Base-by-base conservation (phyloP, 192 early-diverging fungal genomes). In the Rhizophlyctis rosea region DNA sequence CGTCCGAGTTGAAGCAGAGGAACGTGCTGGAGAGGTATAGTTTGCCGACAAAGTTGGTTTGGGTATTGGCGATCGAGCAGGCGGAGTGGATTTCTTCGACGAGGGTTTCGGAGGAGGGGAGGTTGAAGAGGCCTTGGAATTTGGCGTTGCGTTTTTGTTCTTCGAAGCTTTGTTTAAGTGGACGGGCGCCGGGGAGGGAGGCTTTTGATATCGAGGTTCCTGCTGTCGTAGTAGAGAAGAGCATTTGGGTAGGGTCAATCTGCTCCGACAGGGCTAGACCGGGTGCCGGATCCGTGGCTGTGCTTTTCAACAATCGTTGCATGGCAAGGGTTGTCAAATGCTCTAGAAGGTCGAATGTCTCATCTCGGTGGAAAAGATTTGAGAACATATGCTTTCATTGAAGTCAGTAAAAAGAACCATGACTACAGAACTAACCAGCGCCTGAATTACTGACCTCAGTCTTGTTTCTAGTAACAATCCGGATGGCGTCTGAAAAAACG, bases 311-410 rank as follows among this genome's bases (percentile, higher is more conserved):
- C 47, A 98, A 75, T 32, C 86, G 79, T 59, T 90, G 81, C 92
- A 97, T 95, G 4, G 94, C 89, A 52, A 90, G 74, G 48, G 86
- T 82, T 0, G 91, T 91, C 52, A 99, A 76, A 64, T 96, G 90
- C 49, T 94, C 88, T n/a, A 99, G 77, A 57, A 97, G 78, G 61
- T 97, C 94, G 64, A 87, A 98, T 3, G 92, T 92, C 83, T 99
- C 94, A 73, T 99, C 94, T 28, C 97, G 83, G 51, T 91, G 90
- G 73, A 99, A 98, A 51, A 99, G 78, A 65, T 98, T 99, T 13
- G 92, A 89, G 59, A 99, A 93, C 53, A 89, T 74, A 74, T 92
- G 86, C 88, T 89, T 55, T n/a, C n/a, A n/a, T n/a, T n/a, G n/a
- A n/a, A 54, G 34, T 49, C 5, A 36, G 47, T 18, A 36, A 66